Conservation (phyloP, 169 alveolate species). For the Condylostoma magnum region DNA sequence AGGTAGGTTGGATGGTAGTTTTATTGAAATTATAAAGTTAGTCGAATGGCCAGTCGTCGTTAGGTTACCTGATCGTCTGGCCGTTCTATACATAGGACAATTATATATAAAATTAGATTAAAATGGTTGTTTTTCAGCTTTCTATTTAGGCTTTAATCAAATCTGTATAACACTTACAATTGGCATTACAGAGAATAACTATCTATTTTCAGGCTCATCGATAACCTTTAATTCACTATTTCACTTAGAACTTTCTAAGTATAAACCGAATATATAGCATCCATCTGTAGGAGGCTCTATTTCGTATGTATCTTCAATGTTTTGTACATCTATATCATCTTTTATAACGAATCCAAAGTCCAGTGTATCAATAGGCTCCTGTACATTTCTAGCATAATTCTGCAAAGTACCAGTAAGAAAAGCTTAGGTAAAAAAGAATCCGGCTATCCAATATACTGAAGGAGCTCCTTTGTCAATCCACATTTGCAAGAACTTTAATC, state of each 20-base stretch:
- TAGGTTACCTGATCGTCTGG: constrained; percentile 85
- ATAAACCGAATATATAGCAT: constrained; percentile 63
- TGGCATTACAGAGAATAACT: too few species aligned
- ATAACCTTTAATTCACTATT: too few species aligned
- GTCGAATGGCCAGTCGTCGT: constrained; percentile 93
- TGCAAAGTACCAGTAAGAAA: constrained; percentile 84
- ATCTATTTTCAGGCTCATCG: too few species aligned
- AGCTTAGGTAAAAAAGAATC: constrained; percentile 83
- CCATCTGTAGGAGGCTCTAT: constrained; percentile 64
- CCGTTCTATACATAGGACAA: constrained; percentile 80
- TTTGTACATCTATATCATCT: constrained; percentile 56
- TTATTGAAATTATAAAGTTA: constrained; percentile 83
- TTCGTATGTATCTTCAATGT: not conserved
- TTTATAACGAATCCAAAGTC: constrained; percentile 70
- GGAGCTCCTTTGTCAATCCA: constrained; percentile 86
- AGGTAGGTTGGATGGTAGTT: constrained; percentile 75
- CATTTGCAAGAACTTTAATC: constrained; percentile 68
- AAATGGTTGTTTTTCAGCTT: not conserved
- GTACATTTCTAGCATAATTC: constrained; percentile 83
- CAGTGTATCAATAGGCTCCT: constrained; percentile 82
- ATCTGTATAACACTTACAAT: too few species aligned
- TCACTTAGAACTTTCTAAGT: constrained; percentile 76
- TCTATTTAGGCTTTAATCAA: too few species aligned
- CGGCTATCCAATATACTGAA: constrained; percentile 74
- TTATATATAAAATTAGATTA: constrained; percentile 46